Evolutionary conservation across 805 yeast genomes (phyloP), one percentile per base, ranked within the genome.

Genomic region (Suhomyces canberraensis): DNA sequence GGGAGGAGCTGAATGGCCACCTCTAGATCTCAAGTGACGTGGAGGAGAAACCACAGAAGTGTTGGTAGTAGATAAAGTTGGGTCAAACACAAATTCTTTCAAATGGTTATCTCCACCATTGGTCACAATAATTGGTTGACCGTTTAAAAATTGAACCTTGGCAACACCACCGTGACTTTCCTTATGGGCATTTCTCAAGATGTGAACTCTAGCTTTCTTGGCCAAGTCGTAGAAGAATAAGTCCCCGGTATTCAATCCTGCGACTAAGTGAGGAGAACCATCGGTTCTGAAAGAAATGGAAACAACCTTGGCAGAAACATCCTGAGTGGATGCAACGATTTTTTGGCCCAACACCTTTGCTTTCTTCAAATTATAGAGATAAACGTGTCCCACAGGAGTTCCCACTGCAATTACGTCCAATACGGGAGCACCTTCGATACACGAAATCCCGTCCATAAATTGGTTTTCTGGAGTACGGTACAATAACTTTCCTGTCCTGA

Each of bases 1-100:
- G 2, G 98, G 95, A 3, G 98, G 95, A 20, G 85, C 83, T 3
- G 95, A 79, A 58, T 93, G 98, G n/a, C 99, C 99, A 51, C 97
- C 98, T 56, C 98, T 77, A 1, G 95, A 84, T 58, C 98, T 78
- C 51, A 95, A 69, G 42, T 81, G 79, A 54, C 98, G 81, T 29
- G 98, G 98, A 1, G 96, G 95, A 9, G 89, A 78, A 4, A 85
- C 81, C 21, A 87, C 78, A 2, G 81, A 68, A 0, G 76, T 50
- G 47, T 80, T 76, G 4, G 81, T 63, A 1, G 83, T 66, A 0
- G 90, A 79, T 35, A 90, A 65, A 1, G 93, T 78, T 2, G 97
- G 97, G 61, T 93, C 98, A 61, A 93, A 93, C 0, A 89, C 97
- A 49, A 72, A 85, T 60, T 93, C 98, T 51, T 86, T 86, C 48